Evolutionary conservation across 148 eudicot species (phyloP).

Genomic region (Chenopodium quinoa): DNA sequence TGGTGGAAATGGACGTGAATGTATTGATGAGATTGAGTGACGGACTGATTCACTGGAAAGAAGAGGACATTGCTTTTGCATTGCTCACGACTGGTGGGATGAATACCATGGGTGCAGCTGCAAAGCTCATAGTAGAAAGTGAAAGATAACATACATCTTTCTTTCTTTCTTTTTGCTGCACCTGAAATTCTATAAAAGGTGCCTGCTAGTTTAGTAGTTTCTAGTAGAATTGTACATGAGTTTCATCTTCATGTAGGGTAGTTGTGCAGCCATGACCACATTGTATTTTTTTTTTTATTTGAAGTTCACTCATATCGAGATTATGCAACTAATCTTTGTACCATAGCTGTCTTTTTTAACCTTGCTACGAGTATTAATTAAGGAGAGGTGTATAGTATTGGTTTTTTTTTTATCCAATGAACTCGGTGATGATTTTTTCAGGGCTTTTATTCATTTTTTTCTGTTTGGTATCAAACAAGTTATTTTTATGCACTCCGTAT

Average conservation of each 20-base stretch:
- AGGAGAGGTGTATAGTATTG: not conserved
- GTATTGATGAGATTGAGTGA: constrained; percentile 55
- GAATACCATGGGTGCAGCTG: constrained; percentile 68
- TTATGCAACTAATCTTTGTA: not conserved
- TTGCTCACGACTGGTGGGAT: constrained; percentile 65
- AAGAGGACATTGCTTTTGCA: constrained; percentile 65
- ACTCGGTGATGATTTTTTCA: too few relatives aligned
- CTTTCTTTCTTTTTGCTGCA: not conserved
- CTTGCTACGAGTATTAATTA: too few relatives aligned
- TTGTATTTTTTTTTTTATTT: not conserved
- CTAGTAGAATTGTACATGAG: constrained; percentile 17
- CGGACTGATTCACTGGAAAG: constrained; percentile 59
- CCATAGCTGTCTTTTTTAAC: not conserved
- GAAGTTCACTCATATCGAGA: not conserved
- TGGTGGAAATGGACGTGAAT: constrained; percentile 51
- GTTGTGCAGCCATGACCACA: constrained; percentile 16
- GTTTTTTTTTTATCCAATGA: not conserved
- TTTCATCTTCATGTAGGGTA: constrained; percentile 22
- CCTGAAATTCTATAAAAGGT: not conserved
- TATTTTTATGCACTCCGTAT: too few relatives aligned
- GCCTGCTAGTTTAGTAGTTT: not conserved
- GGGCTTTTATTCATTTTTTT: not conserved
- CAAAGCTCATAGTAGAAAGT: constrained; percentile 52
- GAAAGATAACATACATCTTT: constrained; percentile 13
- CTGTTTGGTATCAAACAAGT: not conserved